These are phyloP conservation scores for Colletotrichum tamarilloi DNA, from an alignment of 2,329 filamentous ascomycete species.

Conservation along the genomic window DNA sequence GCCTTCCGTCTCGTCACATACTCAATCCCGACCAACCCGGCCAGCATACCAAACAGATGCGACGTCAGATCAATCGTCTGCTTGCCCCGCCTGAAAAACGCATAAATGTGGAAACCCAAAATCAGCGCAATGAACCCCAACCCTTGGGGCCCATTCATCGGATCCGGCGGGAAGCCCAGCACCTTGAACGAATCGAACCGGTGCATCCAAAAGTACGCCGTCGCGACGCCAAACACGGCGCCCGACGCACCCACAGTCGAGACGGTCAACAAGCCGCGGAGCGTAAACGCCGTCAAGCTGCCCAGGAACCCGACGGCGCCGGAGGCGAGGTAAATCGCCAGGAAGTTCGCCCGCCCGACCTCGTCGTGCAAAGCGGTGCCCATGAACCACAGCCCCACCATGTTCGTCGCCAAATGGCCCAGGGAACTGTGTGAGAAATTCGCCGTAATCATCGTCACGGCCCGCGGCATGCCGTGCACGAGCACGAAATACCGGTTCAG, in stretches of 20 bases:
- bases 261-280: constrained; percentile 56
- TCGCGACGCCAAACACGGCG: constrained; percentile 69
- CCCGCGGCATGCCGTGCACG: constrained; percentile 72
- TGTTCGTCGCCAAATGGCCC: constrained; percentile 72
- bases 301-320: constrained; percentile 69
- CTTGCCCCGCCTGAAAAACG: constrained; percentile 54
- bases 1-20: constrained; percentile 40
- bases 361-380: constrained; percentile 77
- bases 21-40: constrained; percentile 56
- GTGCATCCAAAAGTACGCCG: constrained; percentile 72
- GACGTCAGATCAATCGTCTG: constrained; percentile 62
- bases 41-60: constrained; percentile 63
- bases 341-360: constrained; percentile 74
- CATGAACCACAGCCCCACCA: constrained; percentile 73
- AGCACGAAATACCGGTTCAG: constrained; percentile 77
- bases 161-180: constrained; percentile 66
- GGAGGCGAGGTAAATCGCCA: constrained; percentile 72
- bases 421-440: constrained; percentile 76
- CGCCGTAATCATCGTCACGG: constrained; percentile 70
- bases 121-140: constrained; percentile 64
- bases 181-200: constrained; percentile 67
- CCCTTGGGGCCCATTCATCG: constrained; percentile 62
- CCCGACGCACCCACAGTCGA: constrained; percentile 76
- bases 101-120: constrained; percentile 61
- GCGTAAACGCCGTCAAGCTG: constrained; percentile 64